Conservation (phyloP, 1,284 basidiomycete species). For the Irpex rosettiformis region DNA sequence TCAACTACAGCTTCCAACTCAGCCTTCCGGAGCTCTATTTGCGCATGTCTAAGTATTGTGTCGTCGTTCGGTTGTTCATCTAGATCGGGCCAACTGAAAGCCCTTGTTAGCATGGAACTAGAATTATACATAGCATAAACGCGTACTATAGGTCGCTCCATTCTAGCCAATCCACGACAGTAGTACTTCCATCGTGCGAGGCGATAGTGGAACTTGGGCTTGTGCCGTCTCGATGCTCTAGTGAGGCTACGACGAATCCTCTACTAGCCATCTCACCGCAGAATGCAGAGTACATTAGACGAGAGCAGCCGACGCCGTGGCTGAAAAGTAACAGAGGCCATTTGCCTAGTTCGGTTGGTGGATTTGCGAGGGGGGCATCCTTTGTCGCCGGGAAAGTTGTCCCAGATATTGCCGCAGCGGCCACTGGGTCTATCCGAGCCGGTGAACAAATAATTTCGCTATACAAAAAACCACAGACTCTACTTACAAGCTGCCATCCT, state of each 20-base stretch:
- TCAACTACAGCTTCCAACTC: constrained; percentile 36
- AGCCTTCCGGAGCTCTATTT: constrained; percentile 38
- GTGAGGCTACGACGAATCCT: constrained; percentile 41
- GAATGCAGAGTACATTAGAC: constrained; percentile 36
- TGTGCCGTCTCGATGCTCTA: constrained; percentile 48
- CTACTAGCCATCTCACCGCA: constrained; percentile 39
- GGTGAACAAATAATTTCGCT: background rate
- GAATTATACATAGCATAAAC: background rate
- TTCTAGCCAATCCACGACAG: constrained; percentile 32
- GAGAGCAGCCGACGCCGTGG: constrained; percentile 36
- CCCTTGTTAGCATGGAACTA: background rate
- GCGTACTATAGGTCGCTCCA: constrained; percentile 32
- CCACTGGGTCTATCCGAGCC: constrained; percentile 20
- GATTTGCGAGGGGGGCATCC: constrained; percentile 28
- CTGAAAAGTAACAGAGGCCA: constrained; percentile 38
- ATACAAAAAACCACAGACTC: background rate
- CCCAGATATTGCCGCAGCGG: constrained; percentile 33
- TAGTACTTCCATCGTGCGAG: constrained; percentile 26
- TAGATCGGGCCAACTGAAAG: constrained; percentile 29
- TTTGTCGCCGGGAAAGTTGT: constrained; percentile 35
- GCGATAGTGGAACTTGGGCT: constrained; percentile 36
- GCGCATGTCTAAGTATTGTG: constrained; percentile 36
- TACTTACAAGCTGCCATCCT: constrained; percentile 19
- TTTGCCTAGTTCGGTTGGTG: constrained; percentile 18
- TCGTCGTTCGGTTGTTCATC: constrained; percentile 34